Evolutionary conservation across 176 grass and related monocot genomes (phyloP).

Genomic region (Eremochloa ophiuroides): DNA sequence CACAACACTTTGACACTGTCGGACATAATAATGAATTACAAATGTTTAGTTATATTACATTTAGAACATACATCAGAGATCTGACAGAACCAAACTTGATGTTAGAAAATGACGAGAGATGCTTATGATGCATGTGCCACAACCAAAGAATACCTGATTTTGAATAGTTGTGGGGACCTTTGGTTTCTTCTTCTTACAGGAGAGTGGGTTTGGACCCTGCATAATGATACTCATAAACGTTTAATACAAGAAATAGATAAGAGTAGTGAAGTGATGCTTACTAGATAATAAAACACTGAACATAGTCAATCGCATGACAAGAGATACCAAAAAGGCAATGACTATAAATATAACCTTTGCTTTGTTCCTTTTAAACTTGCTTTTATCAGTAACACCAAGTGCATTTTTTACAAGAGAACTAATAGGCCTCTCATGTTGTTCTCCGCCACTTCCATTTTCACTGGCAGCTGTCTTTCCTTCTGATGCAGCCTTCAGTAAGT

Average conservation of each 20-base stretch:
- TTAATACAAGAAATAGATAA: neutral
- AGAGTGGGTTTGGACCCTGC: conserved; percentile 96
- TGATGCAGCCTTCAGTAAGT: conserved; percentile 39
- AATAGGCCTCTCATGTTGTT: conserved; percentile 16
- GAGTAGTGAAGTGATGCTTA: neutral
- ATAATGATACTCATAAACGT: conserved; percentile 27
- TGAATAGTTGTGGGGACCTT: conserved; percentile 33
- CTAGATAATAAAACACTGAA: neutral
- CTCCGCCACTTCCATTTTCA: conserved; percentile 35
- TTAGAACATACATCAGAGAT: neutral
- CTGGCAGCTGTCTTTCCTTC: conserved; percentile 11
- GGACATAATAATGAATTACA: neutral
- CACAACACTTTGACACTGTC: neutral
- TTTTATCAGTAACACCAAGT: conserved; percentile 43
- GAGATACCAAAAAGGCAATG: neutral
- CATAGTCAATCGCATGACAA: neutral
- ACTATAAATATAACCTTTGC: conserved; percentile 60
- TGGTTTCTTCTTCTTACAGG: conserved; percentile 85
- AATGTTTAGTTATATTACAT: neutral
- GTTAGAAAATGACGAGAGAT: neutral
- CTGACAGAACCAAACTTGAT: neutral
- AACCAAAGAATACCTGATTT: conserved; percentile 44
- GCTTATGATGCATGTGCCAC: neutral
- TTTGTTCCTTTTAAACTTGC: conserved; percentile 74
- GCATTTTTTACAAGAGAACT: conserved; percentile 36